phyloP scores from a whole-genome alignment of 1,139 yeast genomes.

The Debaryomyces subglobosus region DNA sequence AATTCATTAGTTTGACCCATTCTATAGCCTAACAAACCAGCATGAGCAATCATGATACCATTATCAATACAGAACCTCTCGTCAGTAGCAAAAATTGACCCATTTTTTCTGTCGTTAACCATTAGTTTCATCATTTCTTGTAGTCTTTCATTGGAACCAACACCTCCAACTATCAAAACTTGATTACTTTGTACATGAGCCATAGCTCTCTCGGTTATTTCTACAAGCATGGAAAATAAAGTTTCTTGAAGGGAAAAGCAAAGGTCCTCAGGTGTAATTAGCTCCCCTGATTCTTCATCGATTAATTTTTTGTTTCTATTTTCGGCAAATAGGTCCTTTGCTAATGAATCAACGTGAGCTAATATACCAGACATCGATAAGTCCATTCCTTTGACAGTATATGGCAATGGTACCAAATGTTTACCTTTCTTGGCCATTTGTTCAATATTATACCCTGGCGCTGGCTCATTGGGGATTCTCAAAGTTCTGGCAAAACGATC shows the following conservation, averaged over 20 bases:
- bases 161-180: slow-evolving; percentile 96
- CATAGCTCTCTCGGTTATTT: slow-evolving; percentile 97
- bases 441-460: slow-evolving; percentile 97
- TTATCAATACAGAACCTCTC: slow-evolving; percentile 96
- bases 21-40: slow-evolving; percentile 85
- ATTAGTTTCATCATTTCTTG: slow-evolving; percentile 96
- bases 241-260: slow-evolving; percentile 94
- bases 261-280: slow-evolving; percentile 79
- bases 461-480: slow-evolving; percentile 87
- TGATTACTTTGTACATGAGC: slow-evolving; percentile 92
- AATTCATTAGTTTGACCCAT: slow-evolving; percentile 71
- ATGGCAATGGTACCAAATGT: slow-evolving; percentile 77
- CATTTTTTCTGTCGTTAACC: slow-evolving; percentile 84
- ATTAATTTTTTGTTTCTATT: slow-evolving; percentile 53
- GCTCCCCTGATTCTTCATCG: slow-evolving; percentile 54
- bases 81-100: slow-evolving; percentile 89
- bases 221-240: slow-evolving; percentile 93
- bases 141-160: slow-evolving; percentile 87
- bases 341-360: slow-evolving; percentile 80
- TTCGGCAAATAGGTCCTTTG: slow-evolving; percentile 64
- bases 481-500: slow-evolving; percentile 94
- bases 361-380: slow-evolving; percentile 93
- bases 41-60: slow-evolving; percentile 99
- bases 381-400: slow-evolving; percentile 98
- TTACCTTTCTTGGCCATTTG: slow-evolving; percentile 82